phyloP scores from a whole-genome alignment of 306 rosid genomes.

The Acacia acuminata region DNA sequence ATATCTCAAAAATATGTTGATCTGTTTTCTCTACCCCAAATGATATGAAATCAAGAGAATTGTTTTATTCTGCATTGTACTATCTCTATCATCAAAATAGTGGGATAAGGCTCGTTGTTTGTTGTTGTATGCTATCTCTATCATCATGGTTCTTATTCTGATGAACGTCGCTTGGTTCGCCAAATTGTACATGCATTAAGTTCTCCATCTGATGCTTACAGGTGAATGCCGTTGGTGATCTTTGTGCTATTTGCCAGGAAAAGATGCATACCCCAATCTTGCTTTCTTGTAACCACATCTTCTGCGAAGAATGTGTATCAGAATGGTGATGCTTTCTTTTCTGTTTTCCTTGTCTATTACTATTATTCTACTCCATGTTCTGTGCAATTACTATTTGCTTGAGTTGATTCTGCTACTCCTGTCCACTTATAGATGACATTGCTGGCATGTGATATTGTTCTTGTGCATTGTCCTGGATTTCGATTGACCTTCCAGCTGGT shows the following conservation, averaged over 20 bases:
- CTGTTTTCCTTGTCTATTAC: slow-evolving; percentile 6
- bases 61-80: too few relatives aligned
- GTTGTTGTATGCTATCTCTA: too few relatives aligned
- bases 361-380: slow-evolving; percentile 14
- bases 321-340: slow-evolving; percentile 69
- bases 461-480: neutral
- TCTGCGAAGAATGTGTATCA: slow-evolving; percentile 97
- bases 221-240: slow-evolving; percentile 91
- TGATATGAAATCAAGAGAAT: too few relatives aligned
- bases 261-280: slow-evolving; percentile 95
- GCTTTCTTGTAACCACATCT: slow-evolving; percentile 94
- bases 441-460: neutral
- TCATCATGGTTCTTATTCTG: too few relatives aligned
- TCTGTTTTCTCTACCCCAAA: too few relatives aligned
- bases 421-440: neutral
- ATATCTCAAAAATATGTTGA: neutral
- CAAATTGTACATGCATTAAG: slow-evolving; percentile 23
- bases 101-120: too few relatives aligned
- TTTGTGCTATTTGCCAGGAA: slow-evolving; percentile 99
- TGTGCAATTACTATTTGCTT: slow-evolving; percentile 5
- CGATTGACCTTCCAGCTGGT: neutral
- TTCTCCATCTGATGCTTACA: slow-evolving; percentile 43
- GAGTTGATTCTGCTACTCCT: slow-evolving; percentile 11
- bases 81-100: too few relatives aligned
- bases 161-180: too few relatives aligned